Evolutionary conservation across 805 yeast species (phyloP).

Genomic region (Kodamaea restingae): DNA sequence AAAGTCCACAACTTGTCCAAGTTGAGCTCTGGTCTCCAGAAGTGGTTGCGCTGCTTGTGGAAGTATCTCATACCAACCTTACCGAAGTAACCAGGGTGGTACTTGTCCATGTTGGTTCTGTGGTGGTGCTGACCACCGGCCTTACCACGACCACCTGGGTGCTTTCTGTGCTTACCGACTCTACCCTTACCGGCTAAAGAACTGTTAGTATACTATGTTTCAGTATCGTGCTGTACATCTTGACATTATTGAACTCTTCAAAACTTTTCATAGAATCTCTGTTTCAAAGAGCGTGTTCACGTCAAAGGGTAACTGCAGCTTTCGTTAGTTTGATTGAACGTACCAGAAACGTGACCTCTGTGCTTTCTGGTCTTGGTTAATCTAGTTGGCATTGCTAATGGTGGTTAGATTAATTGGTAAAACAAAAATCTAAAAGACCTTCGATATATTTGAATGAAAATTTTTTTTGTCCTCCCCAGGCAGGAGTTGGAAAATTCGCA

Average conservation of each 20-base stretch:
- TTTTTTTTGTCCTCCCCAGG: conserved; percentile 7
- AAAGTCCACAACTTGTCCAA: conserved; percentile 98
- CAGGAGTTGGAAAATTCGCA: conserved; percentile 1
- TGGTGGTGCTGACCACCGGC: conserved; percentile 99
- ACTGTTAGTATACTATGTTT: conserved; percentile 29
- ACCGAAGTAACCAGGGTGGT: conserved; percentile 99
- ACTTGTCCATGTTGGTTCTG: conserved; percentile 99
- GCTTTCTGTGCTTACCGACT: conserved; percentile 99
- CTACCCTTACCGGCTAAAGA: conserved; percentile 98
- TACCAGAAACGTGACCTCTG: conserved; percentile 99
- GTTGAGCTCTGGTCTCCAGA: conserved; percentile 98
- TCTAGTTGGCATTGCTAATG: conserved; percentile 90
- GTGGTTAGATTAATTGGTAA: conserved; percentile 8
- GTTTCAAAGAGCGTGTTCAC: neutral
- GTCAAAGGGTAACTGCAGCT: neutral
- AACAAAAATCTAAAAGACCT: conserved; percentile 4
- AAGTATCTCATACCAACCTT: conserved; percentile 99
- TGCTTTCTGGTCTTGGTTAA: conserved; percentile 99
- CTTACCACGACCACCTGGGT: conserved; percentile 99
- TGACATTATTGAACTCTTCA: no score
- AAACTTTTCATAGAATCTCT: no score
- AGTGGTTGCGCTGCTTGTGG: conserved; percentile 92
- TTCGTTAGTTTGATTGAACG: conserved; percentile 33
- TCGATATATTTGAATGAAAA: conserved; percentile 8
- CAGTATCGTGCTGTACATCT: neutral